Conservation (phyloP, 2,329 filamentous ascomycete species). For the Aspergillus luchuensis region DNA sequence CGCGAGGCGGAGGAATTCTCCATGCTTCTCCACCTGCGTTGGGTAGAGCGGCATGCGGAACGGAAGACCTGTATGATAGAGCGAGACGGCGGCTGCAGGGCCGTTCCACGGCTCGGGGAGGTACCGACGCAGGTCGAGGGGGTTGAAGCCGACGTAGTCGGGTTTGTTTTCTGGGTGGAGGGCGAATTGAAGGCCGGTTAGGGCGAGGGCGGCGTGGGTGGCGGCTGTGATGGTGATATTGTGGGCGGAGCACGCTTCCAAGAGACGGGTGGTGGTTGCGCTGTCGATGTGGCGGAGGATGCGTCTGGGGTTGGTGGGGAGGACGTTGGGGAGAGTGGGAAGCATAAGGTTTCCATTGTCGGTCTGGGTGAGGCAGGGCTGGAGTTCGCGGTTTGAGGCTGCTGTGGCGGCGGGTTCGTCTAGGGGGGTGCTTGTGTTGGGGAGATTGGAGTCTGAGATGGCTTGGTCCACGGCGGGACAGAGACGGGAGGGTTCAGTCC, state of each 20-base stretch:
- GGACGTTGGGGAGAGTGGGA: background rate
- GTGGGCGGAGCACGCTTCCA: background rate
- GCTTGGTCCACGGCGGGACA: conserved; percentile 28
- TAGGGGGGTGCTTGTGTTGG: conserved; percentile 55
- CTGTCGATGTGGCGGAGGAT: background rate
- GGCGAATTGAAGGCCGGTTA: background rate
- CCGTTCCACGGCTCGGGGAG: background rate
- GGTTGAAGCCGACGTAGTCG: background rate
- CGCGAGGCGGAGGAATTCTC: background rate
- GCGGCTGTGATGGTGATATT: background rate
- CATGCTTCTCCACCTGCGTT: no score
- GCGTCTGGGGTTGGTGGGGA: background rate
- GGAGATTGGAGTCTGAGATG: conserved; percentile 54
- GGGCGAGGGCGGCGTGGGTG: background rate
- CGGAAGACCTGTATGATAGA: background rate
- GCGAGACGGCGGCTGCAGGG: background rate
- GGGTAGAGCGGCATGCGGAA: background rate
- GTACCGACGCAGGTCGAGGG: background rate
- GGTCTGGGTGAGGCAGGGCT: background rate
- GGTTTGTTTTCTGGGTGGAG: background rate
- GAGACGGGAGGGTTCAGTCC: background rate
- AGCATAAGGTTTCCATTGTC: background rate
- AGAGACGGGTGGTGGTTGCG: background rate
- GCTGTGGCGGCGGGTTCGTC: conserved; percentile 70
- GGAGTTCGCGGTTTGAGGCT: background rate